phyloP scores from a whole-genome alignment of 192 early-diverging fungal genomes.

The Blastocladiella britannica region DNA sequence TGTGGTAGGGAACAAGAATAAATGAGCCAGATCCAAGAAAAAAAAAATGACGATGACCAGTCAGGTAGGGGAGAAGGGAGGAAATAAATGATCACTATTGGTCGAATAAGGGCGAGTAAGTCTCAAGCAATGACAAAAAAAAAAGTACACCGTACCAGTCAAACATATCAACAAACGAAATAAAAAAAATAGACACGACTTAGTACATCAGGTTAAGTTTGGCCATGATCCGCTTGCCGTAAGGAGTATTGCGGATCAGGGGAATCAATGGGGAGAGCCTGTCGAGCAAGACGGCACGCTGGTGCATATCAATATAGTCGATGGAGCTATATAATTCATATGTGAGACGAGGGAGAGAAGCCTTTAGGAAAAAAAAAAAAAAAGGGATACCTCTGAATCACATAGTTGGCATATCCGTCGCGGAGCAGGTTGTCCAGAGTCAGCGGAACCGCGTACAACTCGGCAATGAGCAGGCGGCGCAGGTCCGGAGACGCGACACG shows the following conservation, averaged over 20 bases:
- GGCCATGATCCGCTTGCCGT: constrained; percentile 68
- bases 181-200: constrained; percentile 1
- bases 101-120: not conserved
- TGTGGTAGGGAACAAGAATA: too few species aligned
- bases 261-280: constrained; percentile 59
- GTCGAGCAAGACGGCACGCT: constrained; percentile 37
- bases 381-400: constrained; percentile 77
- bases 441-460: constrained; percentile 32
- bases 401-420: constrained; percentile 79
- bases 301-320: not conserved
- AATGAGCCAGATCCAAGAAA: too few species aligned
- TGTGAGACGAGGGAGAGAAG: too few species aligned
- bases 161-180: constrained; percentile 9
- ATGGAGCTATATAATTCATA: too few species aligned
- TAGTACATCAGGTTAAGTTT: constrained; percentile 30
- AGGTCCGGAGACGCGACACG: constrained; percentile 50
- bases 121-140: constrained; percentile 3
- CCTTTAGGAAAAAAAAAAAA: too few species aligned
- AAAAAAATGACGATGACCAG: constrained; percentile 4
- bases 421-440: constrained; percentile 58
- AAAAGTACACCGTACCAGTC: constrained; percentile 1
- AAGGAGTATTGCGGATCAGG: constrained; percentile 63
- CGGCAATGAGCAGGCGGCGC: constrained; percentile 45
- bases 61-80: constrained; percentile 3
- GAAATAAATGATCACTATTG: not conserved